Evolutionary conservation across 2,329 filamentous ascomycete species (phyloP).

Genomic region (Epichloe coenophiala): DNA sequence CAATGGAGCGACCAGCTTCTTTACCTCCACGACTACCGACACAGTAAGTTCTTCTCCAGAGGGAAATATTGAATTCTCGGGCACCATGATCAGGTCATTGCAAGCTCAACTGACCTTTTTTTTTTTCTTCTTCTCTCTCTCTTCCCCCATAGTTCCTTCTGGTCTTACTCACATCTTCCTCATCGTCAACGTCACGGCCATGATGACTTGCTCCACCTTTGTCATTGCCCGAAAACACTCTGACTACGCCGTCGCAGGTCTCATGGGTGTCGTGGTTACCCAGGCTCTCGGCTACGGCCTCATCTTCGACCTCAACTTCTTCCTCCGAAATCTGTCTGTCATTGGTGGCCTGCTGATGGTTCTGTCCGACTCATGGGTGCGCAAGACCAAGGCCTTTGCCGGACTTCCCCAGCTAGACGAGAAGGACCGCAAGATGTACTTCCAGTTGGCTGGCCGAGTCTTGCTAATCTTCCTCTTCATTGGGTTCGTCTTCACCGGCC

Average conservation of each 20-base stretch:
- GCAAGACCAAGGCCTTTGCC: conserved; percentile 93
- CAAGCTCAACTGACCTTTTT: not conserved
- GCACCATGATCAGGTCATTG: not conserved
- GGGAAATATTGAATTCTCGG: not conserved
- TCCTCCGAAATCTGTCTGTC: conserved; percentile 95
- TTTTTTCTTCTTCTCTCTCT: not conserved
- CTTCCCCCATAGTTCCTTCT: conserved; percentile 50
- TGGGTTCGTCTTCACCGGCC: conserved; percentile 88
- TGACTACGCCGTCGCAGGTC: conserved; percentile 80
- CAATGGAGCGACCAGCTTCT: conserved; percentile 94
- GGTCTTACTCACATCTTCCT: conserved; percentile 91
- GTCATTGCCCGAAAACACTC: conserved; percentile 90
- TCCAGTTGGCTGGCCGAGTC: conserved; percentile 91
- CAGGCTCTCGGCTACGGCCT: conserved; percentile 94
- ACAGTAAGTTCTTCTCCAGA: conserved; percentile 51
- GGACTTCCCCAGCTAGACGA: conserved; percentile 89
- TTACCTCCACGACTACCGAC: conserved; percentile 83
- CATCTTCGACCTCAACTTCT: conserved; percentile 99
- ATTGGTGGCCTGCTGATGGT: conserved; percentile 98
- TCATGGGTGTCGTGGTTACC: conserved; percentile 80
- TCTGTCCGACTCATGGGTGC: conserved; percentile 92
- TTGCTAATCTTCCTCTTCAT: conserved; percentile 95
- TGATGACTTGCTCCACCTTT: conserved; percentile 67
- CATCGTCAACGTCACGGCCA: conserved; percentile 76
- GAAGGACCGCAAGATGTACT: conserved; percentile 99